phyloP scores from a whole-genome alignment of 2,329 filamentous ascomycete species.

The Septoria linicola region DNA sequence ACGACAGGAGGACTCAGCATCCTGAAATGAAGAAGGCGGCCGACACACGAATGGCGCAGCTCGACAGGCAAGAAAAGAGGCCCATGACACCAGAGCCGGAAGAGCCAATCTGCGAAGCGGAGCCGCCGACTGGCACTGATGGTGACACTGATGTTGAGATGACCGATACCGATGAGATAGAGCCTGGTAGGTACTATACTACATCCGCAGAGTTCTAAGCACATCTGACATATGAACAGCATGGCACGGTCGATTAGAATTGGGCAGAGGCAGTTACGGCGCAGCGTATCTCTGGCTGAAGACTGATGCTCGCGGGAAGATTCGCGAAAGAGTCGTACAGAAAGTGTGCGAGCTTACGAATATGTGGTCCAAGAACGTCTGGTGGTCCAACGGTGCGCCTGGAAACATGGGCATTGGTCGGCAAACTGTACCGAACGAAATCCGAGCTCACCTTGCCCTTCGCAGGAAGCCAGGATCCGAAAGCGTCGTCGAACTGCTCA shows the following conservation, averaged over 20 bases:
- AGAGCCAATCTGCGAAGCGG: no score
- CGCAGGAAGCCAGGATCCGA: constrained; percentile 6
- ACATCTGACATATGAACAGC: neutral
- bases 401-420: neutral
- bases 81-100: no score
- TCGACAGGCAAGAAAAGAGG: no score
- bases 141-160: no score
- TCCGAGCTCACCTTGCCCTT: neutral
- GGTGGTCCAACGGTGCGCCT: neutral
- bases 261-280: neutral
- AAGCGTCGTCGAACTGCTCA: neutral
- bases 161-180: no score
- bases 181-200: no score
- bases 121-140: no score
- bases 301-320: neutral
- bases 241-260: neutral
- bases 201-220: neutral
- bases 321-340: neutral
- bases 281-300: neutral
- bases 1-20: no score
- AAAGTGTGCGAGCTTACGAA: neutral
- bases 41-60: no score
- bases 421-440: neutral
- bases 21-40: no score
- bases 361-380: neutral